Percentiles rank a stretch among this genome's conserved stretches.
These are phyloP conservation scores for Sporothrix curviconia DNA, from an alignment of 2,329 filamentous ascomycete species.

Conservation along the genomic window DNA sequence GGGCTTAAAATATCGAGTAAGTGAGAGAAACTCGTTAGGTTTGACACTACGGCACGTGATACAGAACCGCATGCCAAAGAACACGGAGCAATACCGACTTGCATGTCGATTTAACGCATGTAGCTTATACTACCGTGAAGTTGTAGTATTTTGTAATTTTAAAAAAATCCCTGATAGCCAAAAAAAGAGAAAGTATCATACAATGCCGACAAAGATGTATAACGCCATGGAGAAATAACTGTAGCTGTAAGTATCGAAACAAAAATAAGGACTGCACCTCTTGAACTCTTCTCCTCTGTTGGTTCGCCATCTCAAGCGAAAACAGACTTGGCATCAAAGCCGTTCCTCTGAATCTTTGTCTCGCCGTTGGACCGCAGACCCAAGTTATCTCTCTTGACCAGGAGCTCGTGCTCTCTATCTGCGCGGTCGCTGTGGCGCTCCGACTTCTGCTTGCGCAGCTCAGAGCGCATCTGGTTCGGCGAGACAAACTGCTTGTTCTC, in stretches of 20 bases:
- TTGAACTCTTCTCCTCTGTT: neutral
- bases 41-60: neutral
- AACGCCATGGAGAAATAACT: neutral
- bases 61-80: no score
- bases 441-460: slow-evolving; percentile 70
- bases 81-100: no score
- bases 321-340: slow-evolving; percentile 68
- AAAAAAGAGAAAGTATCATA: neutral
- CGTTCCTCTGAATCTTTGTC: slow-evolving; percentile 55
- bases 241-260: neutral
- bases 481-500: slow-evolving; percentile 97
- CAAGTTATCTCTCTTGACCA: slow-evolving; percentile 68
- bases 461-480: slow-evolving; percentile 86
- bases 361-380: slow-evolving; percentile 65
- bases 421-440: slow-evolving; percentile 69
- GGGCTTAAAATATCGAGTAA: no score
- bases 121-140: no score
- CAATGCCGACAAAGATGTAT: neutral
- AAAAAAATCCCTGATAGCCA: neutral
- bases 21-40: no score
- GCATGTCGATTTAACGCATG: no score
- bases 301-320: slow-evolving; percentile 58
- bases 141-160: neutral
- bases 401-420: slow-evolving; percentile 65
- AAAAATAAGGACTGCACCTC: neutral